Evolutionary conservation across 176 grass and related monocot genomes (phyloP), one percentile per base, ranked within the genome.

Genomic region (Hsuehochloa calcarea): DNA sequence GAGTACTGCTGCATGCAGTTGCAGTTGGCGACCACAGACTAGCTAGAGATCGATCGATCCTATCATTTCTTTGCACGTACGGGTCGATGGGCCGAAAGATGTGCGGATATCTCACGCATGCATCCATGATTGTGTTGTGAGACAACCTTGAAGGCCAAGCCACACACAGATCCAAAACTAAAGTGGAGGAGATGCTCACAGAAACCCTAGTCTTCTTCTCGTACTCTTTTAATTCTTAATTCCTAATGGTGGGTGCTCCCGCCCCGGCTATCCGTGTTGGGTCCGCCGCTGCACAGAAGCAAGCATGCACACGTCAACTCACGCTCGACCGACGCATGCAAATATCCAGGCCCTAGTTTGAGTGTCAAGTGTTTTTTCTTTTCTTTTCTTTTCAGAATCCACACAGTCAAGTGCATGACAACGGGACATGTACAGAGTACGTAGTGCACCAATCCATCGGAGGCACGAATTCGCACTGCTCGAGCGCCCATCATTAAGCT

Each of bases 401-500:
- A 16, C 49, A 17, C 15, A 17, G 49, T 17, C 10, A 51, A 17
- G 49, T 5, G 49, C n/a, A 51, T 6, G 15, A 51, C 49, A 51
- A 51, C 29, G 49, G 4, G 15, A 5, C 15, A 51, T 51, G 49
- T 55, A 54, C 51, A 41, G 40, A 72, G 5, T 20, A n/a, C n/a
- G n/a, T n/a, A 15, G 37, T 26, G 45, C 13, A 10, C 63, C 67
- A 74, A 58, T 58, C 75, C 37, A 16, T 3, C 23, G 17, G 40
- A 61, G 72, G 34, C 85, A 66, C 72, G 39, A 11, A 12, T 23
- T 10, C 23, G 9, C 27, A 0, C 38, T 9, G 26, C 38, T 85
- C 35, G n/a, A 41, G 41, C 61, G 20, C 10, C 10, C 87, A 90
- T 90, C 72, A 82, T 90, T 62, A 77, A n/a, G 17, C 77, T 19